phyloP scores from a whole-genome alignment of 441 rosid genomes.

The Rhodomyrtus psidioides region DNA sequence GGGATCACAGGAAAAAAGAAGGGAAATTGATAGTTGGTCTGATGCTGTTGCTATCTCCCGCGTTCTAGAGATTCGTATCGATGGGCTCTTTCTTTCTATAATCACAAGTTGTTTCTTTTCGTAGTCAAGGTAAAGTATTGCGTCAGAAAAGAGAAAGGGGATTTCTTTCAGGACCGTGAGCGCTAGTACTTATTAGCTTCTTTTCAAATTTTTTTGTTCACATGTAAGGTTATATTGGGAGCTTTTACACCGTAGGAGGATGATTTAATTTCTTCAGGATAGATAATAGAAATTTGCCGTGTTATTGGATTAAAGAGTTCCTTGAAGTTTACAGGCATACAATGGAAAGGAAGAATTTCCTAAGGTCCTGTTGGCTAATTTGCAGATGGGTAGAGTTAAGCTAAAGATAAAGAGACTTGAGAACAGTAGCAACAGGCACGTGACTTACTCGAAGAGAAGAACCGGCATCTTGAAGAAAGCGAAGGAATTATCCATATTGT shows the following conservation, averaged over 20 bases:
- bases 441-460: conserved; percentile 15
- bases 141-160: not conserved
- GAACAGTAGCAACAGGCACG: conserved; percentile 6
- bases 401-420: conserved; percentile 18
- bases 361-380: not conserved
- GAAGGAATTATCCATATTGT: conserved; percentile 12
- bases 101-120: not conserved
- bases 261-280: not conserved
- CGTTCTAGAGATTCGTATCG: not conserved
- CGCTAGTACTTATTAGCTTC: not conserved
- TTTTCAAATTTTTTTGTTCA: not conserved
- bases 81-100: not conserved
- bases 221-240: not conserved
- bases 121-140: not conserved
- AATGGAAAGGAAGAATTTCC: not conserved
- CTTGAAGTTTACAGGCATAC: not conserved
- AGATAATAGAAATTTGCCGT: not conserved
- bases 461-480: conserved; percentile 16
- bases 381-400: conserved; percentile 17
- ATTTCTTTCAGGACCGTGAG: not conserved
- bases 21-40: not conserved
- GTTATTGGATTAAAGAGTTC: not conserved
- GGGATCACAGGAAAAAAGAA: not conserved
- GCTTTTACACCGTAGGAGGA: not conserved
- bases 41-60: not conserved